Conservation (phyloP, 169 alveolate genomes). For the Theileria equi region DNA sequence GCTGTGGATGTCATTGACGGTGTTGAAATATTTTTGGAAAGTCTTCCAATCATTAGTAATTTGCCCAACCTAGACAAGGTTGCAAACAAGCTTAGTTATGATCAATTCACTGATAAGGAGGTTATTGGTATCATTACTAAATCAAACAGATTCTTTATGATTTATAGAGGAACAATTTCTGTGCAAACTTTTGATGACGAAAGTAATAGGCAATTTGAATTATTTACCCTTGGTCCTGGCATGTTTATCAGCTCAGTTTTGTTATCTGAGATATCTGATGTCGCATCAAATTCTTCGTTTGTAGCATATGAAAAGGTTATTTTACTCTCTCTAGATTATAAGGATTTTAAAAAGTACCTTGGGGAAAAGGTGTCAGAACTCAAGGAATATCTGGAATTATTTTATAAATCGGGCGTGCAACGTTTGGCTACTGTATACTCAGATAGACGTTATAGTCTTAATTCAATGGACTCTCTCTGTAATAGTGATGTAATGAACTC, state of each 20-base stretch:
- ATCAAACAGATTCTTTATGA: constrained; percentile 11
- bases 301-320: constrained; percentile 33
- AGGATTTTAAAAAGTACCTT: neutral
- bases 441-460: no score
- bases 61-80: constrained; percentile 11
- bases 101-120: constrained; percentile 29
- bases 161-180: constrained; percentile 29
- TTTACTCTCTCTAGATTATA: constrained; percentile 13
- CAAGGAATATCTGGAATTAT: constrained; percentile 6
- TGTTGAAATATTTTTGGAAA: constrained; percentile 7
- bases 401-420: no score
- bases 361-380: neutral
- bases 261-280: neutral
- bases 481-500: no score
- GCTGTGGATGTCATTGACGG: constrained; percentile 8
- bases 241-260: constrained; percentile 13
- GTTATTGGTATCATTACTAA: constrained; percentile 10
- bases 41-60: constrained; percentile 10
- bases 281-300: constrained; percentile 19
- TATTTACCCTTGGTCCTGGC: constrained; percentile 28
- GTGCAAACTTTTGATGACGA: constrained; percentile 21
- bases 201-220: neutral
- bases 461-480: no score
- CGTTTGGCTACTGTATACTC: no score
- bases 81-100: constrained; percentile 1